Percentiles rank a stretch among this genome's conserved stretches.
These are phyloP conservation scores for Paecilomyces sp. DNA, from an alignment of 2,329 filamentous ascomycete species.

Conservation along the genomic window DNA sequence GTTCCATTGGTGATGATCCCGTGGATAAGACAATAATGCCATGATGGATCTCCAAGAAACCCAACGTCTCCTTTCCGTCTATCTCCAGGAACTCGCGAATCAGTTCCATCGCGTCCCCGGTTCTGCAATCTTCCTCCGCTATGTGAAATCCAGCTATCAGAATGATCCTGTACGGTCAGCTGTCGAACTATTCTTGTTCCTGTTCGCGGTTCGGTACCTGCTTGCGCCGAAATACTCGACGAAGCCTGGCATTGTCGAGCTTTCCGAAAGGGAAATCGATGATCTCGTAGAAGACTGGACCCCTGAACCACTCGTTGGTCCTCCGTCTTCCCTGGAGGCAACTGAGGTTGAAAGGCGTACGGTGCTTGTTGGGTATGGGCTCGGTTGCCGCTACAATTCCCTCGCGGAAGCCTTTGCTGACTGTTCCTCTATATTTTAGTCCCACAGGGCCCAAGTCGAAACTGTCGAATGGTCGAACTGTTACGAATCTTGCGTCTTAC, in stretches of 20 bases:
- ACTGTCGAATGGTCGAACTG: conserved; percentile 78
- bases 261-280: conserved; percentile 94
- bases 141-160: conserved; percentile 96
- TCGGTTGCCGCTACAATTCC: neutral
- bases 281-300: conserved; percentile 95
- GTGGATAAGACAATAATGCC: conserved; percentile 8
- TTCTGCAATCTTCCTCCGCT: conserved; percentile 87
- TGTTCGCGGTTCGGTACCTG: conserved; percentile 93
- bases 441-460: conserved; percentile 87
- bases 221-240: conserved; percentile 89
- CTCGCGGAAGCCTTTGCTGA: conserved; percentile 6
- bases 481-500: conserved; percentile 87
- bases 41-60: conserved; percentile 53
- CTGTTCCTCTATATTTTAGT: conserved; percentile 38
- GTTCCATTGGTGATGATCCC: conserved; percentile 3
- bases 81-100: conserved; percentile 49
- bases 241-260: conserved; percentile 79
- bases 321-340: conserved; percentile 67
- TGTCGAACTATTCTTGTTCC: conserved; percentile 85
- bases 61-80: conserved; percentile 46
- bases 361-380: conserved; percentile 72
- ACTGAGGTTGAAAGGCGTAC: conserved; percentile 77
- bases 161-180: conserved; percentile 90
- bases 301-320: conserved; percentile 79
- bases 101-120: conserved; percentile 87